Conservation (phyloP, 179 eudicot species). For the Gypsophila paniculata region DNA sequence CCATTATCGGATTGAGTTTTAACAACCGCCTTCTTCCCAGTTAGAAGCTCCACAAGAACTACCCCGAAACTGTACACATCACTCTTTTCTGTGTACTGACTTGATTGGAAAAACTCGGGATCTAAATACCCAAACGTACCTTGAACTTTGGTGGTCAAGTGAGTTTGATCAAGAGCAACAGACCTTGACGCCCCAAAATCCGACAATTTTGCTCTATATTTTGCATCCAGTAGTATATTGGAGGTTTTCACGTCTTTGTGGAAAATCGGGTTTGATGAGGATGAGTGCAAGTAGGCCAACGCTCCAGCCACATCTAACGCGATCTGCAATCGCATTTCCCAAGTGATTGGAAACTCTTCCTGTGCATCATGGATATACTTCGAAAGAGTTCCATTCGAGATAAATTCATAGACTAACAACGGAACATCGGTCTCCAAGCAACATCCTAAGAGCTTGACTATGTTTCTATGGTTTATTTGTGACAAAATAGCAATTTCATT, state of each 20-base stretch:
- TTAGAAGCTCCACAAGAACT: conserved; percentile 47
- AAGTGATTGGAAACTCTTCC: conserved; percentile 33
- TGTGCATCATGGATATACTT: conserved; percentile 31
- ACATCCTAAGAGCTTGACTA: conserved; percentile 44
- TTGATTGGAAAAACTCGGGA: conserved; percentile 32
- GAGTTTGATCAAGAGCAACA: conserved; percentile 30
- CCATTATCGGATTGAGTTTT: conserved; percentile 15
- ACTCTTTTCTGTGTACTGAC: conserved; percentile 32
- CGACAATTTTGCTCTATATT: conserved; percentile 34
- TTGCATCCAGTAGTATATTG: conserved; percentile 36
- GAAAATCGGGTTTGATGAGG: conserved; percentile 32
- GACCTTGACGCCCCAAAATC: conserved; percentile 37
- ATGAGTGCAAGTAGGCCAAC: conserved; percentile 35
- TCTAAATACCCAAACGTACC: conserved; percentile 40
- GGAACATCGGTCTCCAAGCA: conserved; percentile 54
- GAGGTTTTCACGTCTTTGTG: conserved; percentile 36
- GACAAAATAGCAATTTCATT: conserved; percentile 48
- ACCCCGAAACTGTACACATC: conserved; percentile 49
- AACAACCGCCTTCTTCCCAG: conserved; percentile 33
- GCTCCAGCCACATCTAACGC: conserved; percentile 33
- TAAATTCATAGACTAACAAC: conserved; percentile 47
- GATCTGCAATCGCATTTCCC: conserved; percentile 38
- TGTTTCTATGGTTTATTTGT: conserved; percentile 42
- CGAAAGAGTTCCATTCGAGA: conserved; percentile 38
- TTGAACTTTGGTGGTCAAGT: conserved; percentile 32